Percentiles rank a stretch among this genome's conserved stretches.
phyloP scores from a whole-genome alignment of 495 filamentous ascomycete species.

The Podospora pseudopauciseta region DNA sequence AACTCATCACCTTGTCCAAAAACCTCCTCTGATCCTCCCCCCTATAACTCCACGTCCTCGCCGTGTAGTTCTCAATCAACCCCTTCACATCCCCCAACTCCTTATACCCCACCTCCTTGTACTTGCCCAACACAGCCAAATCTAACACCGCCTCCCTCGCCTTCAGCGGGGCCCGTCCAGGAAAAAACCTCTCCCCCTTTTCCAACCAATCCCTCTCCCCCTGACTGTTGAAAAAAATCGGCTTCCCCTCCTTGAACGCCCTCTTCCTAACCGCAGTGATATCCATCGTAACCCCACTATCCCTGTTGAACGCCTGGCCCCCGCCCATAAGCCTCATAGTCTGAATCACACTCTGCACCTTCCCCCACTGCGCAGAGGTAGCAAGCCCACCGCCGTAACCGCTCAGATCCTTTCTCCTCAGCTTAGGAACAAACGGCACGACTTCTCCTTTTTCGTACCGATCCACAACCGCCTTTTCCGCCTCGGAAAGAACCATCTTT shows the following conservation, averaged over 20 bases:
- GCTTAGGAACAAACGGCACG: slow-evolving; percentile 24
- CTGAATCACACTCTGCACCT: slow-evolving; percentile 29
- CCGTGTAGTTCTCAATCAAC: slow-evolving; percentile 35
- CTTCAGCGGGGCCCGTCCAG: slow-evolving; percentile 21
- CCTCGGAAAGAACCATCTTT: slow-evolving; percentile 21
- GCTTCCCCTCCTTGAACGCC: slow-evolving; percentile 23
- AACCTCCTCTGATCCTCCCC: slow-evolving; percentile 22
- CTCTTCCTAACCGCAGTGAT: slow-evolving; percentile 12
- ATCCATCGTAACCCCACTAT: slow-evolving; percentile 26
- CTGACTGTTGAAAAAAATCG: slow-evolving; percentile 31
- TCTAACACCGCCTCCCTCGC: slow-evolving; percentile 40
- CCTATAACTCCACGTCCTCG: slow-evolving; percentile 26
- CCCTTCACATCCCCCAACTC: slow-evolving; percentile 32
- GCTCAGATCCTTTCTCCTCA: slow-evolving; percentile 22
- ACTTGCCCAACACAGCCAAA: slow-evolving; percentile 39
- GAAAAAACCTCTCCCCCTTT: slow-evolving; percentile 11
- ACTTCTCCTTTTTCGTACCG: slow-evolving; percentile 30
- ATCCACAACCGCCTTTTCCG: slow-evolving; percentile 25
- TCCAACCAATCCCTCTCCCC: slow-evolving; percentile 40
- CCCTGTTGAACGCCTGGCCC: slow-evolving; percentile 28
- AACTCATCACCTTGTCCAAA: slow-evolving; percentile 24
- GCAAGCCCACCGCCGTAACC: slow-evolving; percentile 36
- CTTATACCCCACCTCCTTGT: slow-evolving; percentile 31
- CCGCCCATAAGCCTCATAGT: slow-evolving; percentile 33
- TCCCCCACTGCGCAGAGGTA: slow-evolving; percentile 23